These are phyloP conservation scores for Aspergillus sparsus DNA, from an alignment of 495 filamentous ascomycete species.

Conservation along the genomic window DNA sequence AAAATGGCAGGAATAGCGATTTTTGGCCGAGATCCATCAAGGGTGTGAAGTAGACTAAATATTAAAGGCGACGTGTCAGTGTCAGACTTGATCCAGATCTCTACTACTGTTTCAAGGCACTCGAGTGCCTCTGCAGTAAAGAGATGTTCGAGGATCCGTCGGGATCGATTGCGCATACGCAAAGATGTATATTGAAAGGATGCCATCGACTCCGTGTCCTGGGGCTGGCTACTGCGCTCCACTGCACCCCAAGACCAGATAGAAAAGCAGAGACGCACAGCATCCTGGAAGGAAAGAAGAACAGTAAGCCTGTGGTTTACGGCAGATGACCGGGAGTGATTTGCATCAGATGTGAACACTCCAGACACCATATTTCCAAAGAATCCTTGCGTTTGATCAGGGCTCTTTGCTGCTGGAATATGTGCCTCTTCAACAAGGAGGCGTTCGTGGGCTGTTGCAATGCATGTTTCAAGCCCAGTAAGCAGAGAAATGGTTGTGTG, in stretches of 20 bases:
- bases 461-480: constrained; percentile 84
- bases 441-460: constrained; percentile 84
- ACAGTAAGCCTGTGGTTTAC: constrained; percentile 96
- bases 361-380: constrained; percentile 97
- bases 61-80: constrained; percentile 52
- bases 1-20: constrained; percentile 96
- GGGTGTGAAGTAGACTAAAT: constrained; percentile 82
- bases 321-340: constrained; percentile 69
- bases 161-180: constrained; percentile 83
- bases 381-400: constrained; percentile 85
- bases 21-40: constrained; percentile 89
- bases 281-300: constrained; percentile 94
- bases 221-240: constrained; percentile 51
- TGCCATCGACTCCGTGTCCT: constrained; percentile 70
- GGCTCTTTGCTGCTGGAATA: constrained; percentile 65
- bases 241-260: constrained; percentile 93
- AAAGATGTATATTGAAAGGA: constrained; percentile 89
- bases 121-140: constrained; percentile 94
- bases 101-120: constrained; percentile 86
- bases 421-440: constrained; percentile 75
- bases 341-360: constrained; percentile 79
- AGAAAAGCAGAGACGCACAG: constrained; percentile 82
- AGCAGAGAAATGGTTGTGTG: constrained; percentile 68
- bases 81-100: constrained; percentile 67
- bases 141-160: constrained; percentile 86